Conservation (phyloP, 306 rosid genomes). For the Ammopiptanthus mongolicus region DNA sequence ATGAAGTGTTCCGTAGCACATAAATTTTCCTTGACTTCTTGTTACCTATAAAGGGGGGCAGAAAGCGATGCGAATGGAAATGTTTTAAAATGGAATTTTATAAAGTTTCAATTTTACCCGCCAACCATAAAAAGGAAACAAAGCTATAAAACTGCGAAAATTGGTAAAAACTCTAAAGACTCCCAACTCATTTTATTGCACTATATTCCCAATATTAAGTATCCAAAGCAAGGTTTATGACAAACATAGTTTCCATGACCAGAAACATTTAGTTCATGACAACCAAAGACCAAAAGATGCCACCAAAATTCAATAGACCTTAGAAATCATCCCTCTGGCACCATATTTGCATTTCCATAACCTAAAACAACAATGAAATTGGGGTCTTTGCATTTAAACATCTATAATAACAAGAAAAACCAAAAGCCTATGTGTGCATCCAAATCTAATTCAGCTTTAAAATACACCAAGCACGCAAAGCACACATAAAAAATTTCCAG, state of each 20-base stretch:
- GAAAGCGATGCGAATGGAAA: neutral
- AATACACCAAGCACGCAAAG: conserved; percentile 12
- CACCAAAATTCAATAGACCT: neutral
- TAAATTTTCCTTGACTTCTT: neutral
- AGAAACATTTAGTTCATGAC: neutral
- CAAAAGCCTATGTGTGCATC: neutral
- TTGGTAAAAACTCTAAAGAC: neutral
- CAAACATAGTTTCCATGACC: neutral
- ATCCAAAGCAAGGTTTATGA: neutral
- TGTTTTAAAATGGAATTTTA: neutral
- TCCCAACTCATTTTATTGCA: neutral
- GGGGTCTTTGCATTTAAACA: neutral
- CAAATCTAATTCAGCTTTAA: conserved; percentile 6
- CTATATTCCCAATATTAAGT: neutral
- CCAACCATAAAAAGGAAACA: neutral
- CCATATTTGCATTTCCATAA: conserved; percentile 3
- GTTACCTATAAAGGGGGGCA: neutral
- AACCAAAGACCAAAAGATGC: neutral
- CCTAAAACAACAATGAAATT: conserved; percentile 7
- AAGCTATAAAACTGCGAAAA: neutral
- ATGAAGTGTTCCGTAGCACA: neutral
- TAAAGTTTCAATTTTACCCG: conserved; percentile 5
- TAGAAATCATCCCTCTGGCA: neutral
- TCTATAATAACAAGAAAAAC: neutral
- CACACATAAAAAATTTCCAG: neutral